Conservation (phyloP, 352 stramenopile species). For the Pythium monospermum region DNA sequence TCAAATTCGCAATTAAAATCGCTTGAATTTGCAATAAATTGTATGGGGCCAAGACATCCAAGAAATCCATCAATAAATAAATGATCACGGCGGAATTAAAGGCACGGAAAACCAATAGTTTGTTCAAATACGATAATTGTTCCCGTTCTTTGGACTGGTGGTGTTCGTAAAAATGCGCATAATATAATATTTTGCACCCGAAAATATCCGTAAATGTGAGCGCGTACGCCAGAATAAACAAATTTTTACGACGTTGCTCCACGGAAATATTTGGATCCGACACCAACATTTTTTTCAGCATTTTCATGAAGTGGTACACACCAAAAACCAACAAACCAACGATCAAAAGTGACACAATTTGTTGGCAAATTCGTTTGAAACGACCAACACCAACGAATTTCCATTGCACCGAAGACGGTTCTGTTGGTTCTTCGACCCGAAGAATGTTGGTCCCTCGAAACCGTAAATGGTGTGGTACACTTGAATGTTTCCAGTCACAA, state of each 20-base stretch:
- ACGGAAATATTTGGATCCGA: conserved; percentile 19
- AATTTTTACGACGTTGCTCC: conserved; percentile 30
- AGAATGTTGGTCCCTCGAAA: conserved; percentile 74
- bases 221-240: conserved; percentile 50
- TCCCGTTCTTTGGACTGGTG: conserved; percentile 63
- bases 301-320: conserved; percentile 45
- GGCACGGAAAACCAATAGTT: conserved; percentile 61
- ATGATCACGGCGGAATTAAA: conserved; percentile 78
- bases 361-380: conserved; percentile 30
- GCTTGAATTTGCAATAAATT: conserved; percentile 72
- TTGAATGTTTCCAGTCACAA: conserved; percentile 30
- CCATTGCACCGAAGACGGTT: conserved; percentile 70
- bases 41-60: conserved; percentile 54
- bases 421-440: conserved; percentile 51
- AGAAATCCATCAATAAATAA: conserved; percentile 72
- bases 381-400: conserved; percentile 52
- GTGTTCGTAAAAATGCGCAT: conserved; percentile 50
- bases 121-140: conserved; percentile 76
- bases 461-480: conserved; percentile 30
- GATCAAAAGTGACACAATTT: conserved; percentile 40
- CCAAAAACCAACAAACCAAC: conserved; percentile 44
- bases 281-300: conserved; percentile 36
- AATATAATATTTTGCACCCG: conserved; percentile 55
- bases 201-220: conserved; percentile 53
- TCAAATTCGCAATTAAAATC: conserved; percentile 73